Evolutionary conservation across 805 yeast species (phyloP).

Genomic region (Scheffersomyces lignosus): DNA sequence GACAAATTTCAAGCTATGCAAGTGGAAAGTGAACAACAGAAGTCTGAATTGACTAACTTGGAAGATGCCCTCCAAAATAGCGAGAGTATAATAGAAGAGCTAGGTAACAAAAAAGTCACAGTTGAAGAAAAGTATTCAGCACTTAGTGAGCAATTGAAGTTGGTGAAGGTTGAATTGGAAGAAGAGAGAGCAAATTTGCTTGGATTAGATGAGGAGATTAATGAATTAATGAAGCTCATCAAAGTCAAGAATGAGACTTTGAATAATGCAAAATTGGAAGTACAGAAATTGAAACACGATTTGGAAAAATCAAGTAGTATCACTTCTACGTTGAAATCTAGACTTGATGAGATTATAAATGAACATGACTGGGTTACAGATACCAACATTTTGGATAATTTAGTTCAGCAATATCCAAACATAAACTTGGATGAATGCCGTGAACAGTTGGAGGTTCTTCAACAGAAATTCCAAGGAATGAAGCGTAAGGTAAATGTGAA

Average conservation of each 20-base stretch:
- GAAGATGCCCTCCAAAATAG: conserved; percentile 42
- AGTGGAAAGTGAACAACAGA: conserved; percentile 68
- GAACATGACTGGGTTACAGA: conserved; percentile 77
- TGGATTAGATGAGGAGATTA: conserved; percentile 76
- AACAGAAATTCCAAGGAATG: conserved; percentile 64
- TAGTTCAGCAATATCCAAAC: conserved; percentile 61
- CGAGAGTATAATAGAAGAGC: conserved; percentile 31
- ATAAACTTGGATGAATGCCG: conserved; percentile 64
- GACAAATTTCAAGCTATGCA: conserved; percentile 62
- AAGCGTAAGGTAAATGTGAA: conserved; percentile 80
- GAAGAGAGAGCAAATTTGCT: conserved; percentile 58
- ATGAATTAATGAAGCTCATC: conserved; percentile 52
- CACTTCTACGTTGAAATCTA: conserved; percentile 34
- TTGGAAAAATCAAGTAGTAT: conserved; percentile 47
- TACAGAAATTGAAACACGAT: conserved; percentile 57
- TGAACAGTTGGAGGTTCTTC: conserved; percentile 54
- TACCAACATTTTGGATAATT: conserved; percentile 51
- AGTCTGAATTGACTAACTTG: conserved; percentile 51
- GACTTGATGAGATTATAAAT: conserved; percentile 46
- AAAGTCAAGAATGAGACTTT: conserved; percentile 44
- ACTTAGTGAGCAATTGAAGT: conserved; percentile 17
- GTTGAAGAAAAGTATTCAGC: conserved; percentile 25
- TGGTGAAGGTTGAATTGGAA: conserved; percentile 37
- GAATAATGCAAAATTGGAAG: conserved; percentile 49
- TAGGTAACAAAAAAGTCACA: not conserved